Conservation (phyloP, 2,329 filamentous ascomycete genomes). For the Colletotrichum gloeosporioides region DNA sequence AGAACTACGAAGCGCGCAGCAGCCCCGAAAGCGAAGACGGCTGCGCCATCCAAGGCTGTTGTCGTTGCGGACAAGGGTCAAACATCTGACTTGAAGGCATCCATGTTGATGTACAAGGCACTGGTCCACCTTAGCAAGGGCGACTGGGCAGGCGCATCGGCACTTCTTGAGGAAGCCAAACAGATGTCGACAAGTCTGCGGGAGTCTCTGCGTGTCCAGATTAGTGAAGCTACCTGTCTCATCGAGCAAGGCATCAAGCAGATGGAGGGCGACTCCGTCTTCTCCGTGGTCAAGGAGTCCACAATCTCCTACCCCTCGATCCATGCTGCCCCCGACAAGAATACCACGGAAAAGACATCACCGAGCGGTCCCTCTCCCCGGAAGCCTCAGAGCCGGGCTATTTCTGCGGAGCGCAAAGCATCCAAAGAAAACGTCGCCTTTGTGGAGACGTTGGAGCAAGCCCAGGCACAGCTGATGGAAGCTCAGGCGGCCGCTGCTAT, state of each 20-base stretch:
- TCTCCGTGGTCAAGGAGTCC: conserved; percentile 90
- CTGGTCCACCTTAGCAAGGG: conserved; percentile 51
- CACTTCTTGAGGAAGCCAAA: conserved; percentile 57
- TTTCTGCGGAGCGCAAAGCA: conserved; percentile 30
- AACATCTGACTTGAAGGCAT: conserved; percentile 37
- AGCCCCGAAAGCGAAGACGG: conserved; percentile 28
- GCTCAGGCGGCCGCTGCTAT: conserved; percentile 64
- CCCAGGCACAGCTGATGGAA: conserved; percentile 69
- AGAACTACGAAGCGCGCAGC: conserved; percentile 19
- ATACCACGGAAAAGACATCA: conserved; percentile 39
- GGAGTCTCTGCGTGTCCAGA: conserved; percentile 53
- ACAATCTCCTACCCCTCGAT: conserved; percentile 86
- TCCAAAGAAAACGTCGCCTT: conserved; percentile 42
- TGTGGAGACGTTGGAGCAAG: conserved; percentile 65
- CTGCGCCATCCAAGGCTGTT: conserved; percentile 15
- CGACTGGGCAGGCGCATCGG: conserved; percentile 64
- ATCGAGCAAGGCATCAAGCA: conserved; percentile 72
- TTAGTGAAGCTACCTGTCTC: conserved; percentile 71
- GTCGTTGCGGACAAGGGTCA: conserved; percentile 1
- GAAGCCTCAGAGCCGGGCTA: conserved; percentile 25
- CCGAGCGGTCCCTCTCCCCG: conserved; percentile 39
- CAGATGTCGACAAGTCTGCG: conserved; percentile 46
- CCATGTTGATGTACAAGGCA: conserved; percentile 47
- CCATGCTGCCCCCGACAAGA: conserved; percentile 44
- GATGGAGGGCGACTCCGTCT: conserved; percentile 81